Evolutionary conservation across 257 asterid species (phyloP).

Genomic region (Lycium barbarum): DNA sequence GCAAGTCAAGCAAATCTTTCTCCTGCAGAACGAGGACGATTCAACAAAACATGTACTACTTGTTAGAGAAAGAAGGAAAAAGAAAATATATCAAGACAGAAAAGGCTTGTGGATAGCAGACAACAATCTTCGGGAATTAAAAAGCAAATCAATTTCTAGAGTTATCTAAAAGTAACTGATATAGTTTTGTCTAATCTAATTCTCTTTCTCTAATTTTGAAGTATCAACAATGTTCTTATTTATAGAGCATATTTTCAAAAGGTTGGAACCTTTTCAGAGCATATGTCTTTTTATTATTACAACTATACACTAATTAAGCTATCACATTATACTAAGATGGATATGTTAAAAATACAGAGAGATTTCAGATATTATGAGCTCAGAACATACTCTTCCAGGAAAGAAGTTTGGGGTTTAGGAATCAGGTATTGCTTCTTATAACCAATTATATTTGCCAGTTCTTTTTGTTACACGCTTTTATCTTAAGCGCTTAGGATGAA

Average conservation of each 20-base stretch:
- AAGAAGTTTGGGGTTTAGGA: background rate
- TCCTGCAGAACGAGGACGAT: background rate
- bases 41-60: background rate
- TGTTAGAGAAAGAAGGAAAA: background rate
- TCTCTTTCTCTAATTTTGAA: too few relatives aligned
- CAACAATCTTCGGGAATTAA: too few relatives aligned
- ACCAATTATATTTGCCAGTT: too few relatives aligned
- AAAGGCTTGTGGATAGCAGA: too few relatives aligned
- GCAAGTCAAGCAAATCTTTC: constrained; percentile 11
- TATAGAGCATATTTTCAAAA: too few relatives aligned
- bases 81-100: too few relatives aligned
- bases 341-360: background rate
- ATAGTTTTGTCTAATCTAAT: too few relatives aligned
- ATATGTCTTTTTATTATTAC: background rate
- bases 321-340: background rate
- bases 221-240: background rate
- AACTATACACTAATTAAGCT: background rate
- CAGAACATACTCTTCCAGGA: background rate
- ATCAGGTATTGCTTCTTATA: too few relatives aligned
- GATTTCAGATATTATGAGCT: background rate
- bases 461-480: too few relatives aligned
- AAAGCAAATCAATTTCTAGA: too few relatives aligned
- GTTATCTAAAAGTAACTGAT: too few relatives aligned
- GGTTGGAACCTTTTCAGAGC: background rate
- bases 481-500: background rate